Percentiles rank a stretch among this genome's conserved stretches.
phyloP scores from a whole-genome alignment of 768 basidiomycete species.

The Leucogyrophana mollusca region DNA sequence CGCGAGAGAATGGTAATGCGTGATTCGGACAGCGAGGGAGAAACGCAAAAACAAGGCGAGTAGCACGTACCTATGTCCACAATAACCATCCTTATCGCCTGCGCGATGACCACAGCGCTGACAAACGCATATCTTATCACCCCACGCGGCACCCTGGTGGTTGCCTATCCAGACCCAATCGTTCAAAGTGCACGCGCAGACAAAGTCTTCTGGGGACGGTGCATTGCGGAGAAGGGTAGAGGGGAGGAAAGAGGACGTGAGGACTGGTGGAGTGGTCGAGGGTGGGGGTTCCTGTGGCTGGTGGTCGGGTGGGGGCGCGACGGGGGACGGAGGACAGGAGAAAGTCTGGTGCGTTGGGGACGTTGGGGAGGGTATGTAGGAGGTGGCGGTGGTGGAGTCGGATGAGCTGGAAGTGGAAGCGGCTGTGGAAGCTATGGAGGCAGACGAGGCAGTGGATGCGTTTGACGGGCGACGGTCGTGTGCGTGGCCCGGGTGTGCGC shows the following conservation, averaged over 20 bases:
- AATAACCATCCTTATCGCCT: no score
- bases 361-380: slow-evolving; percentile 25
- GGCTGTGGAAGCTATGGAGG: slow-evolving; percentile 19
- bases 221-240: slow-evolving; percentile 38
- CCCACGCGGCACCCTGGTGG: slow-evolving; percentile 5
- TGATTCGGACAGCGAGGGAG: background rate
- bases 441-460: slow-evolving; percentile 23
- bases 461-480: slow-evolving; percentile 33
- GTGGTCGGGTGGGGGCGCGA: slow-evolving; percentile 10
- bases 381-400: slow-evolving; percentile 23
- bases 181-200: background rate
- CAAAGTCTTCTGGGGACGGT: slow-evolving; percentile 10
- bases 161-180: slow-evolving; percentile 14
- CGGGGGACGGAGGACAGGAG: background rate
- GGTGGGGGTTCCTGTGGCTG: slow-evolving; percentile 1
- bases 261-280: slow-evolving; percentile 30
- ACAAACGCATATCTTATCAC: no score
- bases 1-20: background rate
- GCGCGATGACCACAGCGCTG: no score
- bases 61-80: no score
- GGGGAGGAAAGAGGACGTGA: slow-evolving; percentile 53
- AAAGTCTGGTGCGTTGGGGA: slow-evolving; percentile 11
- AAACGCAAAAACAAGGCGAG: no score
- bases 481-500: slow-evolving; percentile 11
- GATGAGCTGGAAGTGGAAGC: slow-evolving; percentile 16